Evolutionary conservation across 2,329 filamentous ascomycete species (phyloP), one percentile per base, ranked within the genome.

Genomic region (Penicillium frequentans): DNA sequence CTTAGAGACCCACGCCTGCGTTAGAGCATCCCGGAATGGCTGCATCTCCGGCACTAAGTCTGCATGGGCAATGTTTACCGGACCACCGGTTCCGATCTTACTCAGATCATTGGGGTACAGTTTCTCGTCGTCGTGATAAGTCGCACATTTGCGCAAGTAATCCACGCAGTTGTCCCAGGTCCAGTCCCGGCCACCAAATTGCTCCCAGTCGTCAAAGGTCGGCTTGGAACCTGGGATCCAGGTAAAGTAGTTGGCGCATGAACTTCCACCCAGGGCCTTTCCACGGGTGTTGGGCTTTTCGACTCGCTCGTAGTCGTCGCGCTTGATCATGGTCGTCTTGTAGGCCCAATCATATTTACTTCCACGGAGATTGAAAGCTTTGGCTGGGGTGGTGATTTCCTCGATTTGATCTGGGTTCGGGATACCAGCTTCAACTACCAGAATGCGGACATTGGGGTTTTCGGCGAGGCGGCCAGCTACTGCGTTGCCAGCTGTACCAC

Each of bases 281-380:
- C 85, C 82, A 42, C 84, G 79, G 8, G 84, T 86, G 66, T 87
- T 86, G 47, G 84, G 84, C 73, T 86, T 86, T 67, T 87, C 84
- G 39, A 86, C 74, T 13, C 85, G 82, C 49, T 81, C 81, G 65
- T 86, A 87, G 64, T 87, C 68, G 8, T 66, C 64, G 16, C 66
- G 65, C 46, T 85, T 79, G 66, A 87, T 79, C 72, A 87, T 80
- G 26, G 82, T 86, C 2, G 82, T 83, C 73, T 86, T 86, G 71
- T 85, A 87, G 0, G 75, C 75, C 83, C 83, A 86, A 69, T 87
- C 84, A 63, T 85, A 79, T 63, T 84, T 70, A 66, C 81, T 82
- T 33, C 77, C 78, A 23, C 84, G 80, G 1, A 86, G 77, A 5
- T 80, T 76, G 62, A 87, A 82, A 26, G 84, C 84, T 9, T 74